Conservation (phyloP, 1,284 basidiomycete genomes). For the Trametes hirsuta region DNA sequence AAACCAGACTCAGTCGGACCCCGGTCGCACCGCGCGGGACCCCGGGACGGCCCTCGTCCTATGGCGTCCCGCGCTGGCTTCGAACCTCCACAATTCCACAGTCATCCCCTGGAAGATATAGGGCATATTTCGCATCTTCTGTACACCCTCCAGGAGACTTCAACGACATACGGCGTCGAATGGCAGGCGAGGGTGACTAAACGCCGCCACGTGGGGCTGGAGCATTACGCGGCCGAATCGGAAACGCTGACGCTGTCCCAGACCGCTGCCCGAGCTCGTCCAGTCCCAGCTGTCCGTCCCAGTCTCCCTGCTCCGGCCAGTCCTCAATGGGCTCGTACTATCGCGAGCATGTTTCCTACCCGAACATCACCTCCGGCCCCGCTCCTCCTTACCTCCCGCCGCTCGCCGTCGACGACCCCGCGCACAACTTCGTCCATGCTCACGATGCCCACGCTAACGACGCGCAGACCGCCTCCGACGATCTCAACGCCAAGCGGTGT, state of each 20-base stretch:
- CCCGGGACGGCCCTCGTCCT: not conserved
- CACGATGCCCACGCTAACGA: not conserved
- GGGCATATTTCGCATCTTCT: too few species aligned
- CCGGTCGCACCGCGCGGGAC: not conserved
- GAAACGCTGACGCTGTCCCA: constrained; percentile 9
- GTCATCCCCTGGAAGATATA: too few species aligned
- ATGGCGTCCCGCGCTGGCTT: not conserved
- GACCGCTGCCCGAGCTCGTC: constrained; percentile 5
- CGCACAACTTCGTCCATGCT: not conserved
- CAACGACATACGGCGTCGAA: too few species aligned
- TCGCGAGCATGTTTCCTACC: constrained; percentile 26
- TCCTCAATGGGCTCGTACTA: constrained; percentile 25
- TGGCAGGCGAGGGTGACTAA: not conserved
- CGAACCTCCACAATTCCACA: too few species aligned
- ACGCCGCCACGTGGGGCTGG: constrained; percentile 14
- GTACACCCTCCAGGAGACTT: too few species aligned
- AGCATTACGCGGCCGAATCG: not conserved
- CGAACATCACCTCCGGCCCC: constrained; percentile 21
- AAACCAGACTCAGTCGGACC: constrained; percentile 8
- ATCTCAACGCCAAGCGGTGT: constrained; percentile 23
- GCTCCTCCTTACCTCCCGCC: constrained; percentile 15
- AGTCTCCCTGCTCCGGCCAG: constrained; percentile 17
- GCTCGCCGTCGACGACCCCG: constrained; percentile 5
- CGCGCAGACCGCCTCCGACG: not conserved
- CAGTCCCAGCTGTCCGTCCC: constrained; percentile 15